Conservation (phyloP, 2,329 filamentous ascomycete species). For the Arthrobotrys sphaeroides region DNA sequence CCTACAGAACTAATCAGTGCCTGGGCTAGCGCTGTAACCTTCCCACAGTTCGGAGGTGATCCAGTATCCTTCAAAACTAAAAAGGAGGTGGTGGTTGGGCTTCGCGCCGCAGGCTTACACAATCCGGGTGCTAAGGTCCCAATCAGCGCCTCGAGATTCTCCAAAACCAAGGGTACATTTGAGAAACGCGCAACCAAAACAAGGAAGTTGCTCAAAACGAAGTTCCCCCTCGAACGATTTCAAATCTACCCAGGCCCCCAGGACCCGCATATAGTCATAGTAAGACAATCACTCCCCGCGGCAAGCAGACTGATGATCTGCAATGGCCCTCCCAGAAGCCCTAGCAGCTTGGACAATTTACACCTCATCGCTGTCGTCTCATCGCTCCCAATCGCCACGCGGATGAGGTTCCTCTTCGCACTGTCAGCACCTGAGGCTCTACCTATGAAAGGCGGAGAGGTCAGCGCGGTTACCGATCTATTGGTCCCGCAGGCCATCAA, state of each 20-base stretch:
- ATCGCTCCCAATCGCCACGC: neutral
- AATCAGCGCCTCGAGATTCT: neutral
- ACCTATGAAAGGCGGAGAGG: neutral
- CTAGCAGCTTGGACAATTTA: neutral
- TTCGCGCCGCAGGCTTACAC: slow-evolving; percentile 16
- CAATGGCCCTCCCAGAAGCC: neutral
- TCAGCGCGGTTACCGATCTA: neutral
- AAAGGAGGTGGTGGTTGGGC: slow-evolving; percentile 2
- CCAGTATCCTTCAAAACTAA: slow-evolving; percentile 14
- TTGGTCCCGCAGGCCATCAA: slow-evolving; percentile 7
- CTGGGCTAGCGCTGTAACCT: slow-evolving; percentile 18
- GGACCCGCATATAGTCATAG: neutral
- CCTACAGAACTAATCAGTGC: neutral
- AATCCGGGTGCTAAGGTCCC: neutral
- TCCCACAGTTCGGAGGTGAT: slow-evolving; percentile 17
- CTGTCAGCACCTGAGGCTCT: neutral
- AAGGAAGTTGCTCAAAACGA: slow-evolving; percentile 6
- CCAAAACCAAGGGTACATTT: slow-evolving; percentile 12
- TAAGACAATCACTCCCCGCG: slow-evolving; percentile 7
- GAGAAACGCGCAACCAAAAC: slow-evolving; percentile 15
- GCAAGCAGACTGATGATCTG: slow-evolving; percentile 13
- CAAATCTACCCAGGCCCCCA: slow-evolving; percentile 7
- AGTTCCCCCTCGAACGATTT: slow-evolving; percentile 22
- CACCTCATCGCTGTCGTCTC: slow-evolving; percentile 11
- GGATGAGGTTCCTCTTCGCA: neutral